A percentile compares a stretch with the other conserved stretches of the same genome.
These are phyloP conservation scores for Ascochyta viciae-villosae DNA, from an alignment of 2,329 filamentous ascomycete genomes.

Conservation along the genomic window DNA sequence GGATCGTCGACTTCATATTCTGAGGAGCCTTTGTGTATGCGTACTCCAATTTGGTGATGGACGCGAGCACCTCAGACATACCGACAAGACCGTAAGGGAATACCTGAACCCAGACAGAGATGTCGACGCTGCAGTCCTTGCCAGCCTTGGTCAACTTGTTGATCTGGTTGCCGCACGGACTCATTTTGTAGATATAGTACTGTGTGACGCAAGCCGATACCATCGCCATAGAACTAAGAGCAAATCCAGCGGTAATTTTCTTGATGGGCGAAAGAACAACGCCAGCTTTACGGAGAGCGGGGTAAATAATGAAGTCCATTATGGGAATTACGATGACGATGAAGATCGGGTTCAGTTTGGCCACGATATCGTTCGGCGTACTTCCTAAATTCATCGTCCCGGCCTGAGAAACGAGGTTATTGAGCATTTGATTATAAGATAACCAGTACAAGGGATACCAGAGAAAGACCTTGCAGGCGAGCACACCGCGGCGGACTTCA, in stretches of 20 bases:
- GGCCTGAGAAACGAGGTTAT: conserved; percentile 73
- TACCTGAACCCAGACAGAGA: conserved; percentile 64
- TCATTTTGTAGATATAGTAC: conserved; percentile 57
- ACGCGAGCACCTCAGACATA: conserved; percentile 67
- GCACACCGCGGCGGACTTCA: conserved; percentile 70
- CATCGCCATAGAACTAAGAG: conserved; percentile 68
- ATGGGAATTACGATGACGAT: conserved; percentile 71
- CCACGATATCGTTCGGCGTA: conserved; percentile 78
- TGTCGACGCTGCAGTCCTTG: conserved; percentile 50
- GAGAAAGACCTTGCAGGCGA: conserved; percentile 53
- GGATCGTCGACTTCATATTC: conserved; percentile 62
- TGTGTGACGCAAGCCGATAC: conserved; percentile 64
- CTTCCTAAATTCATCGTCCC: conserved; percentile 71
- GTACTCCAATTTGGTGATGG: conserved; percentile 71
- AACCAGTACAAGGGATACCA: conserved; percentile 64
- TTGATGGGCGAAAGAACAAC: conserved; percentile 77
- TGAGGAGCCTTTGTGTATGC: conserved; percentile 59
- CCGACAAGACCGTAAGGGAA: conserved; percentile 64
- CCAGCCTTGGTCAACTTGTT: conserved; percentile 48
- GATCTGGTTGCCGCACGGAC: conserved; percentile 35
- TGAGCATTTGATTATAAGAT: conserved; percentile 59
- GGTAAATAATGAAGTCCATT: conserved; percentile 71
- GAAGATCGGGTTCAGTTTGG: conserved; percentile 78
- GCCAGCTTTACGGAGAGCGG: conserved; percentile 68
- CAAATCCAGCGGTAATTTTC: conserved; percentile 75